Evolutionary conservation across 2,329 filamentous ascomycete species (phyloP).

Genomic region (Triangularia verruculosa): DNA sequence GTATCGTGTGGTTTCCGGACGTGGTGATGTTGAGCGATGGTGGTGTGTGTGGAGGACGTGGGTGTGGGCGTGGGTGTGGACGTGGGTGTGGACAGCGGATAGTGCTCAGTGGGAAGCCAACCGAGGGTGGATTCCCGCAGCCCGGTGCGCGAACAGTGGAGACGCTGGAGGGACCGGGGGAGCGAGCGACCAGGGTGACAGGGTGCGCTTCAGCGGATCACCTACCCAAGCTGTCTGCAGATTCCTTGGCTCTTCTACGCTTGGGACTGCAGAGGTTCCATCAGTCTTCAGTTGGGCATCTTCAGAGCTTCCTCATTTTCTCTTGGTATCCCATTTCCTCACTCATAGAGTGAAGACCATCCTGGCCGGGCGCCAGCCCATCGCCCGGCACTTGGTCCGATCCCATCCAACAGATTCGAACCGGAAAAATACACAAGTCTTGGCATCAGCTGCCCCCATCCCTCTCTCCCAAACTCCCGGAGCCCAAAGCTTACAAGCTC

Average conservation of each 20-base stretch:
- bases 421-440: background rate
- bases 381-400: background rate
- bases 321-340: background rate
- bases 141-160: conserved; percentile 27
- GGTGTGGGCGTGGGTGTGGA: conserved; percentile 15
- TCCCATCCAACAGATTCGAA: background rate
- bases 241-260: background rate
- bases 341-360: background rate
- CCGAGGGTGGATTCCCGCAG: conserved; percentile 28
- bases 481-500: background rate
- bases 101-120: conserved; percentile 16
- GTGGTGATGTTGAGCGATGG: conserved; percentile 15
- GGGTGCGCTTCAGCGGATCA: background rate
- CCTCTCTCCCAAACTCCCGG: background rate
- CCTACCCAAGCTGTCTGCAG: background rate
- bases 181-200: conserved; percentile 3
- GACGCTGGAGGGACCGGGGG: conserved; percentile 12
- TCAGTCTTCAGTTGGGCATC: no score
- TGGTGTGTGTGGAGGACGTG: conserved; percentile 8
- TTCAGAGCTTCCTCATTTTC: background rate
- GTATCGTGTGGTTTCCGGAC: conserved; percentile 9
- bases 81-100: background rate
- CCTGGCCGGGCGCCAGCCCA: background rate
- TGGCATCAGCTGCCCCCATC: background rate
- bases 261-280: background rate